Base-by-base conservation (phyloP, 176 grass and related monocot species). In the Bonia amplexicaulis region DNA sequence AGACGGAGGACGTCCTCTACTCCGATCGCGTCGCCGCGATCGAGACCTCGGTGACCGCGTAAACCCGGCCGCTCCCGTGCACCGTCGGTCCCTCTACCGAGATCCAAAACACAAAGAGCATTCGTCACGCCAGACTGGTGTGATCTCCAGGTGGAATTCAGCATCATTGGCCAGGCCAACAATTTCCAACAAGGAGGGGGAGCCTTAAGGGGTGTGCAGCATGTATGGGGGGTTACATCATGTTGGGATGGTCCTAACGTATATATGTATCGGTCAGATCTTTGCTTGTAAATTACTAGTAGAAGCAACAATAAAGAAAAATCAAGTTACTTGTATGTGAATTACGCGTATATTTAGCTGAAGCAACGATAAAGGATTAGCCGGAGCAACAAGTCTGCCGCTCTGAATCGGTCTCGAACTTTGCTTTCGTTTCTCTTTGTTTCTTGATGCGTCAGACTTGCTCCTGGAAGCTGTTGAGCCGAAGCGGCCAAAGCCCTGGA, bases 1-100 rank as follows among this genome's bases (percentile, higher is more conserved):
- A 94, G 89, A 49, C 88, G 67, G 88, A 94, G 64, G 90, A 94
- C 76, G 88, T 94, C 2, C 87, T 92, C 52, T 92, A 87, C 91
- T 39, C 88, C 1, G 88, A 85, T 47, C 92, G 94, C 75, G 81
- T 96, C 68, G 84, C 90, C 68, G 84, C 90, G 4, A 91, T 96
- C 37, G 93, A 99, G 88, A 99, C 97, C 40, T 80, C 93, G 0
- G 97, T 99, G 73, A 96, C 86, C 48, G 96, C 96, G 86, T 99
- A 83, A 71, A 87, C 22, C 39, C n/a, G 33, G 19, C 13, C 39
- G 13, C 33, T 55, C 62, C 57, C 73, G 74, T 37, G 83, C 73
- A 78, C 66, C 73, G 55, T 80, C 68, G 52, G 16, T 19, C 65
- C 12, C 60, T 51, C 6, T 42, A 68, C 40, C 39, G 55, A 85